Base-by-base conservation (phyloP, 2,329 filamentous ascomycete species). In the Fonsecaea nubica region DNA sequence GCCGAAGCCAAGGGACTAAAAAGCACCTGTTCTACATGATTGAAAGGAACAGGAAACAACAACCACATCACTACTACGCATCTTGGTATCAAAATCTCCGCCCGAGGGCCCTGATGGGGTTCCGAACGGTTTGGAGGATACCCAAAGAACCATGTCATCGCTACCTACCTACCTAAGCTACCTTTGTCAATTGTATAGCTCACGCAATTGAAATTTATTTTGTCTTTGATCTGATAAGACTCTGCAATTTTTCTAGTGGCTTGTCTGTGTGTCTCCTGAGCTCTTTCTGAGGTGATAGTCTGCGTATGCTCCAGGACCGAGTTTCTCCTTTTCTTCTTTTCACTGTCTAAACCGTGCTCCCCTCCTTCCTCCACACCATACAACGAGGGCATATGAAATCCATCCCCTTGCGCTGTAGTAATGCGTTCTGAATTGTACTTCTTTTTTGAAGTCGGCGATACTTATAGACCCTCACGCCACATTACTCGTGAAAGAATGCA, bases 101-200 rank as follows among this genome's bases (percentile, higher is more conserved):
- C 45, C 45, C 25, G 25, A 25, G 45, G 45, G 25, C 45, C 7
- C 18, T n/a, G n/a, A 48, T 21, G 15, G 42, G 42, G 8, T 21
- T 18, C 18, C 12, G 25, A 25, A 7, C 18, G 45, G 45, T 50
- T 7, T 8, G n/a, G 45, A 36, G n/a, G 54, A 38, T 40, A 4
- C 18, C 21, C 54, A 21, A 21, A 21, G 4, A 36, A 18, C 5
- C 59, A 50, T 50, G 9, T 50, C 21, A 50, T 18, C 5, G 45
- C 45, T 1, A 25, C 25, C 25, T 25, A 25, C 25, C 25, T 25
- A 25, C 25, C 25, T 25, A 25, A 25, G 2, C 25, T 50, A 50
- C 12, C 45, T 25, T 50, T 18, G 45, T 50, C 15, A 25, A 50
- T 50, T 50, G 45, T 50, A 50, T 50, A 50, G 45, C 45, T 50